Evolutionary conservation across 2,329 filamentous ascomycete species (phyloP).

Genomic region (Beauveria medogensis): DNA sequence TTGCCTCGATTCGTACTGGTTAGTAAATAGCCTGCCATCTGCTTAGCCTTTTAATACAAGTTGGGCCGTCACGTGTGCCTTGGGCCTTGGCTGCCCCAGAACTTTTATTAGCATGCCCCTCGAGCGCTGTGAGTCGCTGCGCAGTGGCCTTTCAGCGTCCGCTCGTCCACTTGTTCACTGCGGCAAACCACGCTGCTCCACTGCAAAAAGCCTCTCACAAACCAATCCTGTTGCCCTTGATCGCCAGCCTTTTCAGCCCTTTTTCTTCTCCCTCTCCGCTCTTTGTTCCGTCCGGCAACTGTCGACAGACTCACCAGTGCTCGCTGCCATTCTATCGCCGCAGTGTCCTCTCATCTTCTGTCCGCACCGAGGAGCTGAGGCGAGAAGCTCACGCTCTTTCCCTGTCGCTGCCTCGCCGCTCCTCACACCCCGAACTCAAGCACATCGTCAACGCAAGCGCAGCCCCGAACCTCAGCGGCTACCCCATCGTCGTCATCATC

Average conservation of each 20-base stretch:
- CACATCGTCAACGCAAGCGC: slow-evolving; percentile 9
- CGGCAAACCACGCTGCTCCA: slow-evolving; percentile 9
- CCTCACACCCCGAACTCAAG: neutral
- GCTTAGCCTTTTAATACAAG: no score
- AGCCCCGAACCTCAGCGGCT: neutral
- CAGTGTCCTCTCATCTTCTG: neutral
- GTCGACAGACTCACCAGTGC: neutral
- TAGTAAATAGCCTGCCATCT: no score
- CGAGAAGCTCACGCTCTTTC: slow-evolving; percentile 2
- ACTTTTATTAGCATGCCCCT: no score
- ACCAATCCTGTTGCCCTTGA: slow-evolving; percentile 3
- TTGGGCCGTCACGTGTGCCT: slow-evolving; percentile 4
- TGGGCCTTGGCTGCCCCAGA: neutral
- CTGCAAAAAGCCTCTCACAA: slow-evolving; percentile 9
- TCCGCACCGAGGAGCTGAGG: neutral
- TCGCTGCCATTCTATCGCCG: neutral
- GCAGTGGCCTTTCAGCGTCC: neutral
- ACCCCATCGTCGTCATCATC: neutral
- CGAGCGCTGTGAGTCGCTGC: neutral
- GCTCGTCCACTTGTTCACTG: neutral
- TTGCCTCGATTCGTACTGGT: no score
- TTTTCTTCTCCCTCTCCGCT: neutral
- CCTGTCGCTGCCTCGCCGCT: neutral
- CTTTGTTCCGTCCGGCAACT: neutral
- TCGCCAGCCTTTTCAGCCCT: slow-evolving; percentile 9